Evolutionary conservation across 371 early-diverging fungal genomes (phyloP).

Genomic region (Mucor sp.): DNA sequence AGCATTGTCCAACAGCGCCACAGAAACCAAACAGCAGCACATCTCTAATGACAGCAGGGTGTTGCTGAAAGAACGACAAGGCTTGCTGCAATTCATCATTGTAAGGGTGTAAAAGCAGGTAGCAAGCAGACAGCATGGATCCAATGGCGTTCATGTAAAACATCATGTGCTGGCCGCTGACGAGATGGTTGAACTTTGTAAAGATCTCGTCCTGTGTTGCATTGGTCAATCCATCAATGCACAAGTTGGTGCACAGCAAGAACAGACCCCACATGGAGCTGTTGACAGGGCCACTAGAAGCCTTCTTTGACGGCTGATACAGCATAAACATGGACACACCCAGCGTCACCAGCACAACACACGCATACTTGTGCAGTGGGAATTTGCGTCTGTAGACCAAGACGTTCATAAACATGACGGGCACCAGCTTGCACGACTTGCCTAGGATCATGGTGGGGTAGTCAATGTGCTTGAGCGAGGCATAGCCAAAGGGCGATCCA

Average conservation of each 20-base stretch:
- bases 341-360: conserved; percentile 82
- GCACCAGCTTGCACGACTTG: conserved; percentile 97
- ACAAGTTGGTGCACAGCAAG: conserved; percentile 82
- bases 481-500: conserved; percentile 94
- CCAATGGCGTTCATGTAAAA: conserved; percentile 93
- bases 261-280: conserved; percentile 78
- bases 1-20: conserved; percentile 97
- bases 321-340: conserved; percentile 96
- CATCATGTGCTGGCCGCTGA: conserved; percentile 96
- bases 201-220: conserved; percentile 97
- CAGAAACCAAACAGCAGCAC: conserved; percentile 86
- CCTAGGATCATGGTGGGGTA: conserved; percentile 97
- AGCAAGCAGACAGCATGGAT: conserved; percentile 67
- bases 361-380: conserved; percentile 82
- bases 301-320: conserved; percentile 60
- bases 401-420: conserved; percentile 94
- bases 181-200: conserved; percentile 61
- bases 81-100: conserved; percentile 83
- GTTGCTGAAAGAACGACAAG: conserved; percentile 69
- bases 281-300: conserved; percentile 44
- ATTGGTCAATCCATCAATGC: conserved; percentile 95
- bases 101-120: conserved; percentile 67
- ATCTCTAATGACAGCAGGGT: conserved; percentile 83
- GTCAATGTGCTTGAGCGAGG: conserved; percentile 90
- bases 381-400: conserved; percentile 87